A percentile compares a stretch with the other conserved stretches of the same genome.
phyloP scores from a whole-genome alignment of 306 rosid genomes.

The Acacia melanoxylon region DNA sequence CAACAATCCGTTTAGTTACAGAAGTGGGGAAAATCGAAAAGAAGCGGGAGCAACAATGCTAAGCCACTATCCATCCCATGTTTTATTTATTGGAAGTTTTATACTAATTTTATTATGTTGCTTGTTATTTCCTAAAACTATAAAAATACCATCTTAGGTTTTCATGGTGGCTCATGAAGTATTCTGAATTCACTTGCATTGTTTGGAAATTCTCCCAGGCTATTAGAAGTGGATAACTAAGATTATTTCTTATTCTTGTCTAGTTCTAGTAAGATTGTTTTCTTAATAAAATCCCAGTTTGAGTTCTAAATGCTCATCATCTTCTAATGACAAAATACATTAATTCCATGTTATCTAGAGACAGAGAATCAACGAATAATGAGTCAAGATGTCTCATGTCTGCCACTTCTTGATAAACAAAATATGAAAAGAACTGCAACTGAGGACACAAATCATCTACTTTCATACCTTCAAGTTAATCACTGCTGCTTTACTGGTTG shows the following conservation, averaged over 20 bases:
- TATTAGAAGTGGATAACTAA: neutral
- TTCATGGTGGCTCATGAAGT: neutral
- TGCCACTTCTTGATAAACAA: slow-evolving; percentile 17
- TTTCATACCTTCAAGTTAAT: slow-evolving; percentile 71
- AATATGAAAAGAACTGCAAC: slow-evolving; percentile 12
- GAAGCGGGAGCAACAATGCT: neutral
- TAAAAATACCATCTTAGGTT: neutral
- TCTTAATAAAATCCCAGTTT: neutral
- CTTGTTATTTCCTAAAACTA: too few relatives aligned
- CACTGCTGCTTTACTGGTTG: slow-evolving; percentile 57
- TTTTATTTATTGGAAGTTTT: neutral
- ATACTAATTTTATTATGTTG: too few relatives aligned
- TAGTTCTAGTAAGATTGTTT: neutral
- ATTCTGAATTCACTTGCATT: neutral
- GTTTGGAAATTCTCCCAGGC: neutral
- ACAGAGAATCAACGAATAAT: neutral
- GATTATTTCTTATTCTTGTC: neutral
- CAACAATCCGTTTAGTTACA: neutral
- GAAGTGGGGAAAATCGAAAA: neutral
- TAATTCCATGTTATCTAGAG: neutral
- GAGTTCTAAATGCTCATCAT: neutral
- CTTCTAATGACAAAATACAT: neutral
- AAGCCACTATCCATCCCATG: neutral
- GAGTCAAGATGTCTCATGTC: slow-evolving; percentile 5
- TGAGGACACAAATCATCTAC: slow-evolving; percentile 7